Evolutionary conservation across 108 stramenopile species (phyloP), one percentile per base, ranked within the genome.

Genomic region (Nannochloropsis gaditana): DNA sequence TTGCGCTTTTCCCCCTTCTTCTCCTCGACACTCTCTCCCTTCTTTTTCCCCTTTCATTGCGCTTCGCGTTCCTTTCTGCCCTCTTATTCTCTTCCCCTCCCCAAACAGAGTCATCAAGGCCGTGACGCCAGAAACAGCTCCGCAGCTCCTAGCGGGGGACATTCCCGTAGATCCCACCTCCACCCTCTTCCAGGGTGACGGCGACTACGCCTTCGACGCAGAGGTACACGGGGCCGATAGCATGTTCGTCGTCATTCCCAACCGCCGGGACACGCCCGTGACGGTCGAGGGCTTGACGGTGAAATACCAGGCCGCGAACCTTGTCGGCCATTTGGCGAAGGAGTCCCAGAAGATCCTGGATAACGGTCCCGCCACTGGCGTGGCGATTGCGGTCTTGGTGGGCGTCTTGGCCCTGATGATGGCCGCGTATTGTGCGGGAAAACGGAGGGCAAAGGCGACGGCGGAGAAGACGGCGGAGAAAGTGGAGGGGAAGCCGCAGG

Each of bases 161-260:
- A 73, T 73, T n/a, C 59, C n/a, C n/a, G 59, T 8, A 3, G 59
- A 73, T n/a, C 59, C 59, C 2, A n/a, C 59, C 59, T 6, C n/a
- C 59, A 73, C 59, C 59, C 59, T 73, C 59, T 73, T 73, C 59
- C 59, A 73, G 59, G 59, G 59, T n/a, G 59, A 73, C 8, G 59
- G 19, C n/a, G 59, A 73, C 59, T 73, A 73, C 59, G n/a, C 59
- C 19, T 73, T 73, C n/a, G 59, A 73, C 19, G 59, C 59, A n/a
- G 59, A 73, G n/a, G 59, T n/a, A 2, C 59, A 73, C 8, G 59
- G 59, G 3, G 59, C 59, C 19, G 59, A 73, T 73, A 73, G 59
- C 8, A 73, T 73, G 2, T 73, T 5, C 6, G 59, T 73, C 8
- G 59, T 73, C n/a, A 73, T 73, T 8, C 59, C 59, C 59, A 73